Evolutionary conservation across 2,329 filamentous ascomycete species (phyloP), one percentile per base, ranked within the genome.

Genomic region (Allantophomopsis lycopodina): DNA sequence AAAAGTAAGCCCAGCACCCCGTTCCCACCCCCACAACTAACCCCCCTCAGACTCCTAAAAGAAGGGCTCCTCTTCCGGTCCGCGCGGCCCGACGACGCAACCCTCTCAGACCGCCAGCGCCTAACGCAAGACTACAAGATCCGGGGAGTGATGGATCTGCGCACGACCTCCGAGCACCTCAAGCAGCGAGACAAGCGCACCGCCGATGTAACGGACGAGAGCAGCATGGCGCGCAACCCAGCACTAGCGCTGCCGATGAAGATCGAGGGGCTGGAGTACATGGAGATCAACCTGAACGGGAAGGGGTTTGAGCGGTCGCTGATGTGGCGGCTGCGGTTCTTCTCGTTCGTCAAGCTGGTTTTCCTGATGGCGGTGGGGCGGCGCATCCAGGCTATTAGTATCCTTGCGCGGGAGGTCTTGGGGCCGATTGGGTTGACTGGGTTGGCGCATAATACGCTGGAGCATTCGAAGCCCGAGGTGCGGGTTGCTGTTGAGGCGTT

Each of bases 101-200:
- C 82, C 0, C 52, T 66, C 15, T 55, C 64, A 30, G 87, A 94
- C 58, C 71, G 73, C 41, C 55, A 64, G 28, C 61, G 64, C 23
- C 66, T 94, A 10, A 58, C 63, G 8, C 59, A 76, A 7, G 67
- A 75, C 23, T 69, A 79, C 48, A 67, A 71, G 16, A 72, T 94
- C 46, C 73, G 68, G 47, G 84, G 77, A 2, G 72, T 94, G 32
- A 71, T 94, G 43, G 87, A 94, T 61, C 64, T 94, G 10, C 73
- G 87, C 41, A 84, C 85, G 45, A 35, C 34, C 48, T 85, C 83
- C 16, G 84, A 89, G 58, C 80, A 85, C 51, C 65, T 75, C 45
- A 73, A 77, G 53, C 78, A 81, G 51, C 69, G 73, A 11, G 66
- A 74, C 42, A 84, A 80, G 55, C 70, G 71, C 21, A 56, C 68